Evolutionary conservation across 495 filamentous ascomycete genomes (phyloP).

Genomic region (Polyplosphaeria fusca): DNA sequence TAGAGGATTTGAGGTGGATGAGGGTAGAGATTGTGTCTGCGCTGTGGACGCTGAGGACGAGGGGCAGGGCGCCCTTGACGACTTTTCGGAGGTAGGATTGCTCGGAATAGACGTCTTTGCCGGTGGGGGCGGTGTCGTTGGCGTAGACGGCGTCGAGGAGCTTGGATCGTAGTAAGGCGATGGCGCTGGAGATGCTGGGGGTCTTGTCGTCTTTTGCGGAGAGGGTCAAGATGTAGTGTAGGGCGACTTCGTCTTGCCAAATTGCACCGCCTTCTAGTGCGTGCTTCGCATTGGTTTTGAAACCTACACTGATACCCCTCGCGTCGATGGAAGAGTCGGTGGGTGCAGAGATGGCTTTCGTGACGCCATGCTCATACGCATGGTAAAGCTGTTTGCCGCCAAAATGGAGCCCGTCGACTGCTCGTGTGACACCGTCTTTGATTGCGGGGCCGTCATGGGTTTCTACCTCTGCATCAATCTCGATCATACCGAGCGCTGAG

Average conservation of each 20-base stretch:
- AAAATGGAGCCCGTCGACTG: constrained; percentile 51
- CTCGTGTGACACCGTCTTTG: constrained; percentile 41
- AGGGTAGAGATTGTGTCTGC: constrained; percentile 35
- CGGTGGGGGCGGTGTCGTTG: background rate
- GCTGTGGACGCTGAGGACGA: constrained; percentile 34
- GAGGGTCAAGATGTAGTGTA: constrained; percentile 43
- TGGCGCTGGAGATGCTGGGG: constrained; percentile 24
- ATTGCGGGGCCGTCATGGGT: constrained; percentile 48
- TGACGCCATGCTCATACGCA: constrained; percentile 51
- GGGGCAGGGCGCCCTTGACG: constrained; percentile 23
- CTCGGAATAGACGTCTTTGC: constrained; percentile 19
- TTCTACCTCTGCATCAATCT: constrained; percentile 51
- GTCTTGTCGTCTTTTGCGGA: constrained; percentile 29
- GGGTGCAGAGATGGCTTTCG: constrained; percentile 49
- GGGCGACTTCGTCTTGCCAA: constrained; percentile 44
- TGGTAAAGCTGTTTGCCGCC: constrained; percentile 46
- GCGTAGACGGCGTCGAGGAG: constrained; percentile 28
- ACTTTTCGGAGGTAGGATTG: constrained; percentile 26
- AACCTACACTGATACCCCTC: constrained; percentile 49
- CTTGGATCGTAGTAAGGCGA: constrained; percentile 25
- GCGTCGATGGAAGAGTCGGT: constrained; percentile 39
- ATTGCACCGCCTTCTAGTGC: constrained; percentile 43
- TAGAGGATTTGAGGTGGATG: constrained; percentile 29
- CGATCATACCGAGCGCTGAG: constrained; percentile 52
- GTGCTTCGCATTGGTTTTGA: constrained; percentile 46